phyloP scores from a whole-genome alignment of 2,329 filamentous ascomycete genomes.

The Ophiocordyceps camponoti-floridani region DNA sequence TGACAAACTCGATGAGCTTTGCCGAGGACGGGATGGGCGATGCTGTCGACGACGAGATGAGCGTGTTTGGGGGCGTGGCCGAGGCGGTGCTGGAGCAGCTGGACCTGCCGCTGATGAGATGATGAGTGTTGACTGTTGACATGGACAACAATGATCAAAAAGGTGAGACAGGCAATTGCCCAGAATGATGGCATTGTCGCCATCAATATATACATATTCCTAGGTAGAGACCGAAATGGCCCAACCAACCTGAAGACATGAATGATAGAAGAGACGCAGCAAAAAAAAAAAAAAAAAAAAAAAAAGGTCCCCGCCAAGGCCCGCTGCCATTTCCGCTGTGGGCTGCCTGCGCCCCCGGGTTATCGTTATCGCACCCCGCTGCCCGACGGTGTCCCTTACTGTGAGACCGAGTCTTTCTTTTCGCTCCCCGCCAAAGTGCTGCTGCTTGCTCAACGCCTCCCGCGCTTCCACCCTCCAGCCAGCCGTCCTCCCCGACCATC shows the following conservation, averaged over 20 bases:
- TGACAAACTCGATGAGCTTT: slow-evolving; percentile 74
- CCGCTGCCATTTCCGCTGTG: no score
- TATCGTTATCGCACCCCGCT: slow-evolving; percentile 22
- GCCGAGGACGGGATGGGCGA: slow-evolving; percentile 44
- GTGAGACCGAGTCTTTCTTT: neutral
- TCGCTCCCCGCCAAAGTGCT: slow-evolving; percentile 4
- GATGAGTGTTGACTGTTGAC: no score
- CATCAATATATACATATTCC: no score
- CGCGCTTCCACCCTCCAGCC: neutral
- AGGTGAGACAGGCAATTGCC: no score
- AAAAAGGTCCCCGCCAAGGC: no score
- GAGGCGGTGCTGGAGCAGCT: slow-evolving; percentile 35
- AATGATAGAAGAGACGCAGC: no score
- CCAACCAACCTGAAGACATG: no score
- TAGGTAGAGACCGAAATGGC: no score
- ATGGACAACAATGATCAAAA: no score
- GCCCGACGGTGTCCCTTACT: slow-evolving; percentile 4
- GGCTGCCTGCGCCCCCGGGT: slow-evolving; percentile 8
- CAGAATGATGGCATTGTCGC: no score
- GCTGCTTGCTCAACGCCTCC: neutral
- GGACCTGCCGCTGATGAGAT: neutral
- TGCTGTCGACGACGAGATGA: slow-evolving; percentile 75
- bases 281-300: no score
- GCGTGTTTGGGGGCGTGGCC: slow-evolving; percentile 60
- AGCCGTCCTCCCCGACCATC: neutral